phyloP scores from a whole-genome alignment of 148 eudicot species.

The Beta vulgaris region DNA sequence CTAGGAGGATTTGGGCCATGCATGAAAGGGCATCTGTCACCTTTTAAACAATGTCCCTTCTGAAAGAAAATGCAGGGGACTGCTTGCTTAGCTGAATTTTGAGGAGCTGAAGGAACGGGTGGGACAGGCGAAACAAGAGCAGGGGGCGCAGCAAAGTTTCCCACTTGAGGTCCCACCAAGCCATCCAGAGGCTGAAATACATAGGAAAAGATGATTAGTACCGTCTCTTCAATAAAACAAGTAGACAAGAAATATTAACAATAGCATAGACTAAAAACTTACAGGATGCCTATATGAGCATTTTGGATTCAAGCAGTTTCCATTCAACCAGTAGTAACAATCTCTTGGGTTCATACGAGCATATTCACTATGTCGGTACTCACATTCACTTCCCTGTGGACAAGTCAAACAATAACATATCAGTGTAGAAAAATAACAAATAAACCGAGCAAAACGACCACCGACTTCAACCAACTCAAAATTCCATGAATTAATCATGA shows the following conservation, averaged over 20 bases:
- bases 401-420: background rate
- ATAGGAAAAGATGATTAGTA: conserved; percentile 7
- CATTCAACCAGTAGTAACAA: conserved; percentile 82
- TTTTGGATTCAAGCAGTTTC: conserved; percentile 83
- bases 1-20: conserved; percentile 48
- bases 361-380: conserved; percentile 91
- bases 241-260: background rate
- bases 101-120: conserved; percentile 34
- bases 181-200: conserved; percentile 81
- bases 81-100: conserved; percentile 48
- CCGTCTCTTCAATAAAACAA: background rate
- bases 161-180: conserved; percentile 47
- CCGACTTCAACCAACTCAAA: background rate
- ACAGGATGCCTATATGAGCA: conserved; percentile 91
- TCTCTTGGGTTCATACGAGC: conserved; percentile 91
- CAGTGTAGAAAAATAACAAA: background rate
- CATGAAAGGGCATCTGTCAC: conserved; percentile 62
- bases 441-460: background rate
- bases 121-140: conserved; percentile 36
- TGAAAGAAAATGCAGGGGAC: conserved; percentile 88
- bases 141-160: conserved; percentile 46
- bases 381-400: conserved; percentile 86
- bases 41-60: conserved; percentile 76
- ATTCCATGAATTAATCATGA: background rate
- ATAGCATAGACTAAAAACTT: conserved; percentile 26